Evolutionary conservation across 352 stramenopile genomes (phyloP), one percentile per base, ranked within the genome.

Genomic region (Sclerospora graminicola): DNA sequence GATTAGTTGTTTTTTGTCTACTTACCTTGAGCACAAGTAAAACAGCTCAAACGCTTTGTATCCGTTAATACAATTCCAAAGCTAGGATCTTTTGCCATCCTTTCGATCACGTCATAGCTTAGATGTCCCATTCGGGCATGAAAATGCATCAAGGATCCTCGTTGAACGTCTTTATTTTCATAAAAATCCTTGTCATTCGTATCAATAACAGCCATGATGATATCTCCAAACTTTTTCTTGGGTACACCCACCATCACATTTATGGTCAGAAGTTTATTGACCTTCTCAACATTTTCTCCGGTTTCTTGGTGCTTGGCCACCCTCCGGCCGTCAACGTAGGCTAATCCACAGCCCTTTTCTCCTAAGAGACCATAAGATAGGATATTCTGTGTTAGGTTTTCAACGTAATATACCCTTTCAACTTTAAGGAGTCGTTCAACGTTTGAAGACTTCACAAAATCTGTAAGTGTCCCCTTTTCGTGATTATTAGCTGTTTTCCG

Each of bases 11-110:
- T 46, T 35, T 47, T 55, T 0, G 24, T 20, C 24, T 57, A 29
- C 16, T 62, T 62, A 1, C 41, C 47, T 28, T 53, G 0, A 2
- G 41, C 47, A 24, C 40, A 62, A 0, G 47, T 36, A 0, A 61
- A 10, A 28, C 46, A 57, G 1, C 40, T 51, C 2, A 41, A 15
- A 0, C 36, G 5, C 9, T 9, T 10, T 8, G 26, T 26, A 9
- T 55, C 38, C 7, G 38, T 55, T 0, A 55, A 3, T 0, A 10
- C 3, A 7, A 48, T 55, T 6, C 38, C 40, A 5, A 33, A 45
- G 1, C 24, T 26, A 2, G 31, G 26, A 11, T 45, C 47, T 1
- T 29, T 8, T 2, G 40, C 40, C 6, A 55, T 10, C 11, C 23
- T 13, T 21, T 48, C 39, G 0, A 48, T 20, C 1, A 40, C 8